Conservation (phyloP, 164 flowering plant genomes). For the Nymphaea thermarum region DNA sequence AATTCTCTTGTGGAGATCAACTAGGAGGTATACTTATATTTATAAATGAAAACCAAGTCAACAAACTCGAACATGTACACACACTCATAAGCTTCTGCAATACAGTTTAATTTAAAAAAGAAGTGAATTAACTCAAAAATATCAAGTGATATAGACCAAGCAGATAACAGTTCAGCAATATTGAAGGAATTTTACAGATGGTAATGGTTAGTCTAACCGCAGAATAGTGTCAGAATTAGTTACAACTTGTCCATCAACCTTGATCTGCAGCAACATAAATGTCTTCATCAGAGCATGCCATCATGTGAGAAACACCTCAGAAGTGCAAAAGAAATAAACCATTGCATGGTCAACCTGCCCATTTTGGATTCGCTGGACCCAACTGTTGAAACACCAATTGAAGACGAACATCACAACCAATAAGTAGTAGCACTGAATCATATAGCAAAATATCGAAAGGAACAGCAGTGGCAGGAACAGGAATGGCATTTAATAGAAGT, state of each 20-base stretch:
- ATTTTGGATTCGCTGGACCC: conserved; percentile 84
- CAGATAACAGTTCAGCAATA: not conserved
- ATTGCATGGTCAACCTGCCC: conserved; percentile 44
- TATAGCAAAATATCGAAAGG: not conserved
- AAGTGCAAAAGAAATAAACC: not conserved
- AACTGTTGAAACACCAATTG: conserved; percentile 33
- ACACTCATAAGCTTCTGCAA: too few species aligned
- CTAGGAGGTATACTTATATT: too few species aligned
- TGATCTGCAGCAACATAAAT: conserved; percentile 37
- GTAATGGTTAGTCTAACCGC: conserved; percentile 28
- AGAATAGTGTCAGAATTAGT: conserved; percentile 41
- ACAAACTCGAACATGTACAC: too few species aligned
- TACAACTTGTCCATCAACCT: conserved; percentile 48
- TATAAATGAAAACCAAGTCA: too few species aligned
- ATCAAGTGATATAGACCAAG: too few species aligned
- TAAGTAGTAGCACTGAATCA: not conserved
- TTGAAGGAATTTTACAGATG: not conserved
- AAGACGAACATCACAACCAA: not conserved
- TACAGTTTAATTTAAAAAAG: too few species aligned
- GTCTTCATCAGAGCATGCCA: not conserved
- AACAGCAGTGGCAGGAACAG: not conserved
- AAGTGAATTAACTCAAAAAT: too few species aligned
- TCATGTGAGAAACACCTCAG: not conserved
- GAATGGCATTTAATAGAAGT: not conserved
- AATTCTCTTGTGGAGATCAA: too few species aligned